A percentile compares a stretch with the other conserved stretches of the same genome.
phyloP scores from a whole-genome alignment of 1,139 yeast species.

The Diutina scorzettiae region DNA sequence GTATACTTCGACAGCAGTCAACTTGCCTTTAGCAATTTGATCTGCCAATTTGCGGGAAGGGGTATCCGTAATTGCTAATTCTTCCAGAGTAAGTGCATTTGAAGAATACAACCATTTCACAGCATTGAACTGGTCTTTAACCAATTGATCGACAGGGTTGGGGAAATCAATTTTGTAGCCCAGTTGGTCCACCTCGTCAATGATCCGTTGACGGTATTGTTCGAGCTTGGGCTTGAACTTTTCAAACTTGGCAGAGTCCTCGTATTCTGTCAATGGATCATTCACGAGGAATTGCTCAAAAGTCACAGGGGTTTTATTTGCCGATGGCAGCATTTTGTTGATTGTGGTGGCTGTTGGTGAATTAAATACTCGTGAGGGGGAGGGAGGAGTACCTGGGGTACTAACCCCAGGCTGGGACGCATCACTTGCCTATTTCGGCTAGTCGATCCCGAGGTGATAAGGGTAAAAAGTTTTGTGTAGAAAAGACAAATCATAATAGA shows the following conservation, averaged over 20 bases:
- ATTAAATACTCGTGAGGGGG: no score
- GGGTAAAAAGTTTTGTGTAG: no score
- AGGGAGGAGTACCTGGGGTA: no score
- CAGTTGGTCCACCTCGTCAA: conserved; percentile 21
- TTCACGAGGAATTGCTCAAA: conserved; percentile 18
- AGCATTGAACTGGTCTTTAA: conserved; percentile 31
- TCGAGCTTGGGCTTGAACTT: conserved; percentile 39
- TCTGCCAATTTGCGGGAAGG: conserved; percentile 24
- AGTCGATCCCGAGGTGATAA: no score
- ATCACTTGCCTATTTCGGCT: no score
- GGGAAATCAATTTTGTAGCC: conserved; percentile 33
- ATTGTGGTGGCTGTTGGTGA: no score
- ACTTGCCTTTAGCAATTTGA: conserved; percentile 25
- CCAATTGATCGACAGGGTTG: conserved; percentile 27
- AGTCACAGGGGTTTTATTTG: conserved; percentile 6
- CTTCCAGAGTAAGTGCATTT: conserved; percentile 30
- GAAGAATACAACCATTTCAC: conserved; percentile 30
- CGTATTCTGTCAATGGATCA: conserved; percentile 24
- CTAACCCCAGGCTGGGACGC: no score
- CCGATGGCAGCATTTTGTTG: conserved; percentile 1
- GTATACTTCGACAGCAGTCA: conserved; percentile 34
- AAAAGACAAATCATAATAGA: no score
- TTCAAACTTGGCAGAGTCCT: conserved; percentile 23
- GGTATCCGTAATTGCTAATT: conserved; percentile 36
- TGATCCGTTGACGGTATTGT: conserved; percentile 33